A percentile compares a stretch with the other conserved stretches of the same genome.
Conservation (phyloP, 352 stramenopile genomes). For the Pythium volutum region DNA sequence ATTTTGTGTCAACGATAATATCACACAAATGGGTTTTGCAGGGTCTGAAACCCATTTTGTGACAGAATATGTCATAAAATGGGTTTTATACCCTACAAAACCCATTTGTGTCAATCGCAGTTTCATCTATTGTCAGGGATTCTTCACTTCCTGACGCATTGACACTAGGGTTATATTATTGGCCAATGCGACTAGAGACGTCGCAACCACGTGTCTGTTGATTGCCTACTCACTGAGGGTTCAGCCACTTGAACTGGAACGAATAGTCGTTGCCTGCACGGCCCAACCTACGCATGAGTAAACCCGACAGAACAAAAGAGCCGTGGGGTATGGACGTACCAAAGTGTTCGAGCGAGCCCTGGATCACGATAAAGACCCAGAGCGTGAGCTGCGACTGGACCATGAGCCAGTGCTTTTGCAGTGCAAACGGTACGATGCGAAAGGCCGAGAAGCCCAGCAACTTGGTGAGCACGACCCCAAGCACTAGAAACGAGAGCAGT, state of each 20-base stretch:
- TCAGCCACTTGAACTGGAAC: slow-evolving; percentile 13
- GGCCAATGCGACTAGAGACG: no score
- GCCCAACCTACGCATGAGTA: neutral
- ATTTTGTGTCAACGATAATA: no score
- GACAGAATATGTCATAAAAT: no score
- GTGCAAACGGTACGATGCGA: slow-evolving; percentile 28
- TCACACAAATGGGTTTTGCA: no score
- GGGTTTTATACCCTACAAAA: no score
- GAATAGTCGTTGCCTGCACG: slow-evolving; percentile 12
- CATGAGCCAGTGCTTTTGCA: slow-evolving; percentile 27
- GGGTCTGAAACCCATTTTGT: no score
- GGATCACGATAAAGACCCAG: slow-evolving; percentile 24
- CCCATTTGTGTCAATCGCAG: no score
- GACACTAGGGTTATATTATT: no score
- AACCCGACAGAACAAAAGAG: neutral
- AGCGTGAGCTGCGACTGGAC: slow-evolving; percentile 20
- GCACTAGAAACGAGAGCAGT: slow-evolving; percentile 23
- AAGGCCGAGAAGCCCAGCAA: slow-evolving; percentile 20
- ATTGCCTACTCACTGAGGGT: no score
- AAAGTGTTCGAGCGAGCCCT: slow-evolving; percentile 10
- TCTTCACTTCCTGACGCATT: no score
- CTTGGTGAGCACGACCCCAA: slow-evolving; percentile 21
- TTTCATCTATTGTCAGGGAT: no score
- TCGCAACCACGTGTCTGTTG: no score
- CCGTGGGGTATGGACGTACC: neutral